Base-by-base conservation (phyloP, 2,329 filamentous ascomycete genomes). In the Paracoccidioides brasiliensis region DNA sequence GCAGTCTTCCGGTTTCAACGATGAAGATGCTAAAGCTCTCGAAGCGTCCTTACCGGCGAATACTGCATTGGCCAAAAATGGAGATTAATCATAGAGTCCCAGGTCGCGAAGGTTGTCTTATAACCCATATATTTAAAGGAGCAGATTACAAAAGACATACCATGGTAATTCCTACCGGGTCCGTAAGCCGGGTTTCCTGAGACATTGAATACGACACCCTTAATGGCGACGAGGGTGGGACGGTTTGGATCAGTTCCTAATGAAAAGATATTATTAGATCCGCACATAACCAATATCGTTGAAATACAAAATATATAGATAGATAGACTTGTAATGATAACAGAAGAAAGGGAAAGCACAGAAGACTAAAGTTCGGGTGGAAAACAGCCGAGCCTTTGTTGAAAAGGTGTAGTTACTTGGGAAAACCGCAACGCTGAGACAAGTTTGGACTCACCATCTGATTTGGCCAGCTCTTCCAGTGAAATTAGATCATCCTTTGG, bases 21-120 rank as follows among this genome's bases (percentile, higher is more conserved):
- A 95, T 0, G 89, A 93, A 69, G 84, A 84, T 9, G 83, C 93
- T 1, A 98, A 80, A 5, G 90, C 93, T 59, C 89, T 83, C n/a
- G 93, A 97, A 32, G 93, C 86, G 66, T 98, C 94, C 68, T 95
- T 95, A 59, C 93, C 93, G 2, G 89, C 87, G 68, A 98, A 98
- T 22, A 96, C 93, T 98, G 62, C 44, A 50, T 55, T 45, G 41
- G 1, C 4, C 4, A 33, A 15, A 38, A 28, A n/a, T n/a, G 28
- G 15, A 37, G 4, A 6, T 28, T 1, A 35, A 7, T 15, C n/a
- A 7, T 40, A 35, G 43, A 28, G 4, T 30, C n/a, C 7, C 12
- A 22, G 7, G 30, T 15, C 44, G 28, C 8, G 4, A 46, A 15
- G 12, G 32, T 14, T 22, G 30, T 43, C 28, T 10, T 10, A 44